These are phyloP conservation scores for Phalaenopsis equestris DNA, from an alignment of 106 monocot genomes.

Conservation along the genomic window DNA sequence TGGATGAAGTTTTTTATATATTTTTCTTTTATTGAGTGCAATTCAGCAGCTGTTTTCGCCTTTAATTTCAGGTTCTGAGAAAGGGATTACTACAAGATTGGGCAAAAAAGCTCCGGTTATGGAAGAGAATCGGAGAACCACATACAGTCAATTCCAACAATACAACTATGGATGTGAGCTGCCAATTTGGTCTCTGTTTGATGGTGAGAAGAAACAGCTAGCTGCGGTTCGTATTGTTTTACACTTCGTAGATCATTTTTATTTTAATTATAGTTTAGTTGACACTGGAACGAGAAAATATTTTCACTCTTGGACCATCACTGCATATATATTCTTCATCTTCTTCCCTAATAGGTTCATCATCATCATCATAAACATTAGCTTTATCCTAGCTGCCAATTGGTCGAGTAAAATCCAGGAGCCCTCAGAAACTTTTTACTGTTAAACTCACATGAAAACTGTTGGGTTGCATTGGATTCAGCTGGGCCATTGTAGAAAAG, in stretches of 20 bases:
- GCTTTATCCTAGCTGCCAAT: not conserved
- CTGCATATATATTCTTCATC: not conserved
- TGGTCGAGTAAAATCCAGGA: too few species aligned
- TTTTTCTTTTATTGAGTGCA: not conserved
- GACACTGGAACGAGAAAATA: not conserved
- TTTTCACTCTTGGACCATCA: not conserved
- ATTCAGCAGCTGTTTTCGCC: not conserved
- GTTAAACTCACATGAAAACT: too few species aligned
- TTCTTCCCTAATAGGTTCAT: not conserved
- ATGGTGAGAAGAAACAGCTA: conserved; percentile 42
- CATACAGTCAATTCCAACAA: conserved; percentile 43
- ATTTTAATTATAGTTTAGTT: not conserved
- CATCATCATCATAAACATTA: not conserved
- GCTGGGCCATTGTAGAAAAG: too few species aligned
- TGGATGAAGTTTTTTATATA: not conserved
- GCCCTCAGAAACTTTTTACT: too few species aligned
- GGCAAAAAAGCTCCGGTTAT: conserved; percentile 45
- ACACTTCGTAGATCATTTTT: not conserved
- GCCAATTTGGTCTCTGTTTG: conserved; percentile 31
- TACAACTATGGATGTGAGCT: conserved; percentile 17
- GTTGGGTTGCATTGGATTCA: too few species aligned
- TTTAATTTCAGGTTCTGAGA: conserved; percentile 36
- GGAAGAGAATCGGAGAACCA: conserved; percentile 66
- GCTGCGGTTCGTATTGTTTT: conserved; percentile 35
- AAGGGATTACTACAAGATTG: conserved; percentile 24